Evolutionary conservation across 192 early-diverging fungal species (phyloP), one percentile per base, ranked within the genome.

Genomic region (Geranomyces variabilis): DNA sequence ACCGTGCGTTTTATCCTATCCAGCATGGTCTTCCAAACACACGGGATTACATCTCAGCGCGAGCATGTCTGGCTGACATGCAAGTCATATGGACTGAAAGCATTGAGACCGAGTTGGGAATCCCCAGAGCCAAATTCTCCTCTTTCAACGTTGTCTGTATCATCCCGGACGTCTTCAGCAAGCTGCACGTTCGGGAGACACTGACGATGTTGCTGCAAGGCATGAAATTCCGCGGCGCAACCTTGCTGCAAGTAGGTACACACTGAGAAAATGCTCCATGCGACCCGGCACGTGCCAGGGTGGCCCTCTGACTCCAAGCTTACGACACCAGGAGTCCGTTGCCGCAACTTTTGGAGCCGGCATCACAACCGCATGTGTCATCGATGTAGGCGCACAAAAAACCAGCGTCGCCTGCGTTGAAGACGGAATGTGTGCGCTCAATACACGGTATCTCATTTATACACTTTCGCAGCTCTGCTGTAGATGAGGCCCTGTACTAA

Each of bases 321-420:
- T 17, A 29, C 30, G 29, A 36, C 24, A 55, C 14, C 29, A 94
- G 75, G 91, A 92, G 73, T 93, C 94, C 0, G 80, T 84, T 15
- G 91, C 89, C 75, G 94, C 92, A 0, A 89, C 89, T 0, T 94
- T 89, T 82, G 94, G 94, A 56, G 93, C 94, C 1, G 94, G 94
- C 9, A 84, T 94, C 22, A 91, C 93, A 0, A 83, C 86, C 0
- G 93, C 92, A 0, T 94, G 93, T 73, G 90, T 96, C 17, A 91
- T 96, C 2, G 94, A 95, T 66, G 90, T 96, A 73, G 94, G 94
- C 8, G 94, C 94, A 7, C 93, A 96, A 69, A 92, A 88, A 29
- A 94, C 93, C 12, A 93, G 84, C 68, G 79, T 94, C 24, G 77
- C 87, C 0, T 94, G 93, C 67, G 87, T 96, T 13, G 94, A 96